A percentile compares a stretch with the other conserved stretches of the same genome.
These are phyloP conservation scores for Podospora anserina DNA, from an alignment of 495 filamentous ascomycete species.

Conservation along the genomic window DNA sequence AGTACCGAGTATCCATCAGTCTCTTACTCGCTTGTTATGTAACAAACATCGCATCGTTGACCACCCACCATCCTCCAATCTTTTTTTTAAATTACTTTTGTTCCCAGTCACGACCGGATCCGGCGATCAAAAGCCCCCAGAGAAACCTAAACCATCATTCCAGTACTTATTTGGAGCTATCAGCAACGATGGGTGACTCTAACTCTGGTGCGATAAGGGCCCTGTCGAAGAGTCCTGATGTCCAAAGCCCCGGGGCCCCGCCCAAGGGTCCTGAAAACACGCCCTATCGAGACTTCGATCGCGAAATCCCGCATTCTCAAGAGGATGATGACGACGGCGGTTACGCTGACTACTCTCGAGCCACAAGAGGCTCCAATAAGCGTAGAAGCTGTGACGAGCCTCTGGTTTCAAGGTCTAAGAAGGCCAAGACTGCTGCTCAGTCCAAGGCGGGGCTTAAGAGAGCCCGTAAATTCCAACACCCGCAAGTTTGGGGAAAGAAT, in stretches of 20 bases:
- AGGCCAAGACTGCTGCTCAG: background rate
- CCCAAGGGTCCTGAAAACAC: background rate
- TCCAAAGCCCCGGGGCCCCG: background rate
- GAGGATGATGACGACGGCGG: background rate
- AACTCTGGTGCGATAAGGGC: too few relatives aligned
- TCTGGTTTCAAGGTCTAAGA: background rate
- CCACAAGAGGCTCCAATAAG: background rate
- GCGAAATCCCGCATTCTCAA: background rate
- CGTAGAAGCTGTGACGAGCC: background rate
- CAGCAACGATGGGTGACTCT: background rate
- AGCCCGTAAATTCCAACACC: background rate
- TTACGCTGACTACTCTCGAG: background rate
- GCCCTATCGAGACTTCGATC: too few relatives aligned
- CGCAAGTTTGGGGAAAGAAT: conserved; percentile 1
- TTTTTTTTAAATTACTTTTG: too few relatives aligned
- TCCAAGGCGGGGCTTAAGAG: background rate
- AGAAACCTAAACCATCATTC: too few relatives aligned
- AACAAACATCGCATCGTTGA: too few relatives aligned
- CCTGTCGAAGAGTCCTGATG: background rate
- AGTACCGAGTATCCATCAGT: too few relatives aligned
- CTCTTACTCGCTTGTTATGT: too few relatives aligned
- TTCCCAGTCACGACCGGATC: too few relatives aligned
- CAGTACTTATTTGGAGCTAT: too few relatives aligned
- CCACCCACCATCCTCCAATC: too few relatives aligned
- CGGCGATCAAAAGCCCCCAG: too few relatives aligned